Evolutionary conservation across 345 rosid species (phyloP), one percentile per base, ranked within the genome.

Genomic region (Pugionium cornutum): DNA sequence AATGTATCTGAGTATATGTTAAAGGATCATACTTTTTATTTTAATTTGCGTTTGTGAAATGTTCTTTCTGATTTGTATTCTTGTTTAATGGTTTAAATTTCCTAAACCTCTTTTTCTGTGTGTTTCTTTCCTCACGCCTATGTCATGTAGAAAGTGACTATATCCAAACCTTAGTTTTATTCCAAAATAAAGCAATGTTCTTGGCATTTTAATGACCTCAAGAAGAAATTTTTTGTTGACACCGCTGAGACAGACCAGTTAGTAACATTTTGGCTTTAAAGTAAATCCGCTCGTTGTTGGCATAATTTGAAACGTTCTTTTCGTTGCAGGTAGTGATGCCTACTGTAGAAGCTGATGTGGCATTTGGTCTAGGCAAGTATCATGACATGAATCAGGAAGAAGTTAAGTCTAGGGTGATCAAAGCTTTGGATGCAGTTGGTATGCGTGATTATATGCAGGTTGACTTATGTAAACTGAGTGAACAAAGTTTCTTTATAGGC

Each of bases 321-420:
- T 48, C 33, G 34, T 59, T 49, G 52, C 91, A 89, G 97, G 97
- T 89, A 53, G 87, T 92, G 66, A 92, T 92, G 98, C 98, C 98
- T 44, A 88, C 96, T 5, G 96, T 92, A 6, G 96, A 92, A 83
- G 87, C 91, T 56, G 94, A 92, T 78, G 97, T 92, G 27, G 82
- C 97, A 26, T 88, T 92, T 81, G 98, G 96, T 78, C 92, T 87
- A 29, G 97, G 98, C 31, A 92, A 85, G 71, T 67, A 74, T 64
- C 81, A 80, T 49, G 76, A 76, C 61, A 73, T 87, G 72, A 63
- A 79, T 54, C 76, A 31, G 4, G 84, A 77, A 48, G 86, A 84
- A 74, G 94, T 88, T 40, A 84, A 81, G 70, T 64, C 78, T 54
- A 82, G 82, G 69, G 98, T 92, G 54, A 56, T 82, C 43, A 70